Percentiles rank a stretch among this genome's conserved stretches.
phyloP scores from a whole-genome alignment of 129 eudicot genomes.

The Tanacetum coccineum region DNA sequence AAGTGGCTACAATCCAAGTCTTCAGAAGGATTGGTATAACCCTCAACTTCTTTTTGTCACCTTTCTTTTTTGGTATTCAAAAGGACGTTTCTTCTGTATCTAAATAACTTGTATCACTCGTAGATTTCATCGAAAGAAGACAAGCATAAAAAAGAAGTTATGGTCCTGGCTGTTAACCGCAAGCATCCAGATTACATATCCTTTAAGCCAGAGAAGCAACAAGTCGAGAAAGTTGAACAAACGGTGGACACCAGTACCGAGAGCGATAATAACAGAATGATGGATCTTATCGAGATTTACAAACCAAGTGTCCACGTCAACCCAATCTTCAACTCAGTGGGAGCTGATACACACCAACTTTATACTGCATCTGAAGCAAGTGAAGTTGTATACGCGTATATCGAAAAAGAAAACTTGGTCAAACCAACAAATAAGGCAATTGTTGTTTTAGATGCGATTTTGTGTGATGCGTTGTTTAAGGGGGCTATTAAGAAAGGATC shows the following conservation, averaged over 20 bases:
- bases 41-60: not conserved
- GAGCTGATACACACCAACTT: slow-evolving; percentile 69
- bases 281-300: slow-evolving; percentile 75
- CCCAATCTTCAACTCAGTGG: slow-evolving; percentile 73
- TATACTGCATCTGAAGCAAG: slow-evolving; percentile 76
- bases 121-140: slow-evolving; percentile 95
- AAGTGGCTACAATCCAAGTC: slow-evolving; percentile 91
- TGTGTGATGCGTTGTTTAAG: slow-evolving; percentile 89
- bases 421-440: slow-evolving; percentile 57
- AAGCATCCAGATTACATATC: slow-evolving; percentile 70
- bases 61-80: not conserved
- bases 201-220: slow-evolving; percentile 73
- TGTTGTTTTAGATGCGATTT: slow-evolving; percentile 68
- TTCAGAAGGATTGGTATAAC: slow-evolving; percentile 58
- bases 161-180: slow-evolving; percentile 59
- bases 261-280: slow-evolving; percentile 25
- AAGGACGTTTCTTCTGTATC: not conserved
- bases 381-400: slow-evolving; percentile 59
- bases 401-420: slow-evolving; percentile 78
- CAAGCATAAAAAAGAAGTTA: slow-evolving; percentile 78
- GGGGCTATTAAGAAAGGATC: slow-evolving; percentile 91
- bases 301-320: slow-evolving; percentile 85
- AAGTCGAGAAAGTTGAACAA: slow-evolving; percentile 58
- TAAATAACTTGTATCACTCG: not conserved
- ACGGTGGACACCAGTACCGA: slow-evolving; percentile 29